Conservation (phyloP, 257 asterid genomes). For the Petrea volubilis region DNA sequence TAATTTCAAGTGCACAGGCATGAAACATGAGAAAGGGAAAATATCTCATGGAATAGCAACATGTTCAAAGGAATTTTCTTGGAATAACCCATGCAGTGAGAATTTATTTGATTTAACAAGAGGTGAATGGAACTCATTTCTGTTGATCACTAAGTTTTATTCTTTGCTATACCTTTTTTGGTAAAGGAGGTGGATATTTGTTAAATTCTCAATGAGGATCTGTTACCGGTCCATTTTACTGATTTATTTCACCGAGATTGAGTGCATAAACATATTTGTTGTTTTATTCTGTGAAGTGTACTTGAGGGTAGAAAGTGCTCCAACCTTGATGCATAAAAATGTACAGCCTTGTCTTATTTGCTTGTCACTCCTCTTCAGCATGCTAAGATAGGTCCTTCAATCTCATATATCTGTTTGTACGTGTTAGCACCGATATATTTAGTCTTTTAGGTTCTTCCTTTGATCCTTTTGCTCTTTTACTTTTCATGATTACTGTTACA, state of each 20-base stretch:
- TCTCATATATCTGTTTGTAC: background rate
- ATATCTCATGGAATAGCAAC: constrained; percentile 29
- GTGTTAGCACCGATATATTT: background rate
- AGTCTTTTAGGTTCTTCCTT: constrained; percentile 4
- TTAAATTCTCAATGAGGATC: background rate
- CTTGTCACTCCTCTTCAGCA: background rate
- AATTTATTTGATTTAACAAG: constrained; percentile 25
- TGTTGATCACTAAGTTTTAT: background rate
- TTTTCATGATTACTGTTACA: background rate
- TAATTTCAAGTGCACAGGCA: constrained; percentile 22
- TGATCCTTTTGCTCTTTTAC: background rate
- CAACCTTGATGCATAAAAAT: background rate
- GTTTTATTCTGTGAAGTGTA: background rate
- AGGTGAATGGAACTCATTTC: constrained; percentile 30
- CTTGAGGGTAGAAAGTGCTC: background rate
- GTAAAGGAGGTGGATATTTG: background rate
- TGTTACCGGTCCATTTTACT: background rate
- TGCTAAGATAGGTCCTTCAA: background rate
- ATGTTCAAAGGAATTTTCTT: constrained; percentile 22
- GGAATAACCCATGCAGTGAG: constrained; percentile 4
- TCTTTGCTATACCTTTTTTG: background rate
- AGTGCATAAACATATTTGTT: background rate
- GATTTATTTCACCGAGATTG: background rate
- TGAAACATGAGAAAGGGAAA: constrained; percentile 34
- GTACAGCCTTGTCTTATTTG: background rate